Evolutionary conservation across 1,139 yeast genomes (phyloP).

Genomic region (Suhomyces chickasaworum): DNA sequence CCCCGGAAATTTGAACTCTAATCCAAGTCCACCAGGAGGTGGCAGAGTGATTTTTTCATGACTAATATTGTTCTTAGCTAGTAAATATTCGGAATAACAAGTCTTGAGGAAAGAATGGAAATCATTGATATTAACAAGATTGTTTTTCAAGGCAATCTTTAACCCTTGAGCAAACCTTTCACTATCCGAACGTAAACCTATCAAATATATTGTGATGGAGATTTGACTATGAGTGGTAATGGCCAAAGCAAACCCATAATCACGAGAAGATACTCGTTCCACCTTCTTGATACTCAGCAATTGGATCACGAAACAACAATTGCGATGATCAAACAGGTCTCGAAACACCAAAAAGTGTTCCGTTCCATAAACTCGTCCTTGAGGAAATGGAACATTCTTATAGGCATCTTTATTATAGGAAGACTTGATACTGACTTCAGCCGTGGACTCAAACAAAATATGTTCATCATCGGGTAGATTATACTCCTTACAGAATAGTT

Average conservation of each 20-base stretch:
- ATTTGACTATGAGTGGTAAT: slow-evolving; percentile 70
- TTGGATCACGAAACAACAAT: slow-evolving; percentile 72
- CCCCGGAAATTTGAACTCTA: slow-evolving; percentile 84
- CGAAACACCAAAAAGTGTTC: slow-evolving; percentile 74
- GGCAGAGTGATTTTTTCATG: slow-evolving; percentile 48
- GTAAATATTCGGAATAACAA: slow-evolving; percentile 82
- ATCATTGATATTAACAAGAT: slow-evolving; percentile 61
- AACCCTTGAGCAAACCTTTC: slow-evolving; percentile 76
- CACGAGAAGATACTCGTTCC: slow-evolving; percentile 76
- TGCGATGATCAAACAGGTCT: slow-evolving; percentile 67
- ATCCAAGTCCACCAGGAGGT: slow-evolving; percentile 86
- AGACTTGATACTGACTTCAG: slow-evolving; percentile 61
- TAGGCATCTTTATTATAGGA: slow-evolving; percentile 30
- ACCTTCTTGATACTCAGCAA: slow-evolving; percentile 80
- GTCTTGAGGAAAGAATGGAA: slow-evolving; percentile 68
- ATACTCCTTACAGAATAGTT: slow-evolving; percentile 65
- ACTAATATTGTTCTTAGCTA: slow-evolving; percentile 59
- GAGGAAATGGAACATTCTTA: slow-evolving; percentile 35
- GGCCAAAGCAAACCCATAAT: slow-evolving; percentile 79
- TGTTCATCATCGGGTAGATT: slow-evolving; percentile 71
- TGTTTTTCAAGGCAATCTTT: slow-evolving; percentile 62
- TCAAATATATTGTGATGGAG: slow-evolving; percentile 65
- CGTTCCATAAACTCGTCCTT: slow-evolving; percentile 69
- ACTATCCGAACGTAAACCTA: slow-evolving; percentile 76
- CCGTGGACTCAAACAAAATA: slow-evolving; percentile 66